phyloP scores from a whole-genome alignment of 73 alveolate species.

The Paramecium bursaria region DNA sequence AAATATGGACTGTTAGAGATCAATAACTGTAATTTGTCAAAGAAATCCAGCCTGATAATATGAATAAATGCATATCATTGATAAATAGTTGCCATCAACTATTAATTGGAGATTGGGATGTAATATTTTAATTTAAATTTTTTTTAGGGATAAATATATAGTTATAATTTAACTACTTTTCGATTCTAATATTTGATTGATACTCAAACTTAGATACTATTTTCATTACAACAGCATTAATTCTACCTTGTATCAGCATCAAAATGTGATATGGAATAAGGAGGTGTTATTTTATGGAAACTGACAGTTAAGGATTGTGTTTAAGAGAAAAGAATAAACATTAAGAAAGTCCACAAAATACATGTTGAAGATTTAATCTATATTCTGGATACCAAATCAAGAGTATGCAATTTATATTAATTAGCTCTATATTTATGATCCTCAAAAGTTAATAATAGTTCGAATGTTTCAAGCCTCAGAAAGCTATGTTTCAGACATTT shows the following conservation, averaged over 20 bases:
- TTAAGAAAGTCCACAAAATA: no score
- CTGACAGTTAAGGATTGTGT: not conserved
- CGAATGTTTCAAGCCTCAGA: no score
- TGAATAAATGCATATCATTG: not conserved
- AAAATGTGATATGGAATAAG: constrained; percentile 52
- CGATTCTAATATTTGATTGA: not conserved
- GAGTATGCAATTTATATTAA: no score
- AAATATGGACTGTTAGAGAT: not conserved
- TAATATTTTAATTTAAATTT: no score
- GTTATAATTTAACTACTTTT: not conserved
- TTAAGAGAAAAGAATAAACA: constrained; percentile 21
- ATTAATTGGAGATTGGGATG: constrained; percentile 47
- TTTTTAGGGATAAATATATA: constrained; percentile 34
- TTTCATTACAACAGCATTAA: not conserved
- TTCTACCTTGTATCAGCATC: constrained; percentile 15
- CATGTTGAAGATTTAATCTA: no score
- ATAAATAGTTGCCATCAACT: not conserved
- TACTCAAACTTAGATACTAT: constrained; percentile 3
- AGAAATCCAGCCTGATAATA: not conserved
- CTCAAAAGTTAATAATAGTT: no score
- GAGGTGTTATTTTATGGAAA: constrained; percentile 56
- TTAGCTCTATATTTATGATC: no score
- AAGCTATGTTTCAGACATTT: no score
- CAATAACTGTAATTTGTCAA: not conserved
- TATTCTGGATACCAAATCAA: no score